Evolutionary conservation across 2,329 filamentous ascomycete species (phyloP).

Genomic region (Colletotrichum aenigma): DNA sequence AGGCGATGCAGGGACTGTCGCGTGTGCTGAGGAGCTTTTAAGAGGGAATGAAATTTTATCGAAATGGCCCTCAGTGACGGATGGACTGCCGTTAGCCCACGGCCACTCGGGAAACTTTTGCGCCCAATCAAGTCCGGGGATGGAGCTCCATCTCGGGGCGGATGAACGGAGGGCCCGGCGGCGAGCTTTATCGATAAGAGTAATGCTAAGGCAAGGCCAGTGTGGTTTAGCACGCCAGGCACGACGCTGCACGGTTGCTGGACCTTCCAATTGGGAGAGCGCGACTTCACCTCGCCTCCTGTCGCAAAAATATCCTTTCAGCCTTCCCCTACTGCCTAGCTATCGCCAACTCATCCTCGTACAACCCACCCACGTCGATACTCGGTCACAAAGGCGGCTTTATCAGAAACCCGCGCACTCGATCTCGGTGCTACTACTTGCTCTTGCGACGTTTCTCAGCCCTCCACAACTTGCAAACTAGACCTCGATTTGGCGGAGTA

Average conservation of each 20-base stretch:
- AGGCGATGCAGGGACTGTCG: slow-evolving; percentile 6
- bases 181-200: slow-evolving; percentile 18
- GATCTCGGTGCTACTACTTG: background rate
- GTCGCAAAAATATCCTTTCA: slow-evolving; percentile 21
- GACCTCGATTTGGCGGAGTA: background rate
- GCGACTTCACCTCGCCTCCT: slow-evolving; percentile 1
- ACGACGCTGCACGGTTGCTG: background rate
- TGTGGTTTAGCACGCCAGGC: background rate
- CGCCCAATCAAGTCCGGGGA: slow-evolving; percentile 5
- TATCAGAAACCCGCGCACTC: background rate
- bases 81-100: slow-evolving; percentile 12
- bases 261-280: slow-evolving; percentile 11
- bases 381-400: background rate
- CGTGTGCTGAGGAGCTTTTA: slow-evolving; percentile 12
- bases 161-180: slow-evolving; percentile 11
- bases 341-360: background rate
- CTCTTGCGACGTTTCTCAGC: background rate
- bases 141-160: slow-evolving; percentile 14
- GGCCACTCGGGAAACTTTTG: background rate
- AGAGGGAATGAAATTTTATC: slow-evolving; percentile 22
- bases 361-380: background rate
- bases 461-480: background rate
- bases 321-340: slow-evolving; percentile 10
- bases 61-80: slow-evolving; percentile 18
- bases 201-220: background rate